Base-by-base conservation (phyloP, 2,329 filamentous ascomycete genomes). In the Plenodomus lindquistii region DNA sequence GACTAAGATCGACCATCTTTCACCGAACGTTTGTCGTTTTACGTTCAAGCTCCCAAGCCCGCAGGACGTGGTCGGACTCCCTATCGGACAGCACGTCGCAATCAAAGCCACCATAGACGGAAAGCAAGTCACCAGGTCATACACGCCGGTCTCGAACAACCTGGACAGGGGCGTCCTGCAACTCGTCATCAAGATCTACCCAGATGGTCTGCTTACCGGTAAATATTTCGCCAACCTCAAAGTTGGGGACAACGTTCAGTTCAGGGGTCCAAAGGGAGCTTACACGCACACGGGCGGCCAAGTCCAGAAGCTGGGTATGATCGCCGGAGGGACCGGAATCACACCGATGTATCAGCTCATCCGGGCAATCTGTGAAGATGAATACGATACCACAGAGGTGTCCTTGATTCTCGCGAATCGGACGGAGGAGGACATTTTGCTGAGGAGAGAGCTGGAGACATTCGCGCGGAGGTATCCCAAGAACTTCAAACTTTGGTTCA, bases 31-130 rank as follows among this genome's bases (percentile, higher is more conserved):
- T 56, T 27, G 27, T 15, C 60, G 63, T 15, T 61, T 65, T 31
- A 61, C 63, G 1, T 71, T 71, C 46, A 42, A 43, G 0, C 55
- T 65, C 5, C 69, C 69, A 1, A 52, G 45, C 1, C 29, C 52
- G 7, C 55, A 49, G 8, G 57, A 60, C 4, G 54, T 70, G 4
- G 48, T 72, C 4, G 69, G 69, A 10, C 54, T 73, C 18, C 70
- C 70, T 1, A 72, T 66, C 20, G 69, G 69, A 5, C 69, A 72
- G 42, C 69, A 72, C 40, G 52, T 72, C 3, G 60, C 67, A 2
- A 67, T 72, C 48, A 59, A 58, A 7, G 67, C 91, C 46, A 82
- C 81, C 44, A 84, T 95, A 55, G 86, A 91, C 63, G 91, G 91
- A 69, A 74, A 58, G 31, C 41, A 44, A 8, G 44, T 65, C 9